Conservation (phyloP, 2,329 filamentous ascomycete species). For the Hansfordia pulvinata region DNA sequence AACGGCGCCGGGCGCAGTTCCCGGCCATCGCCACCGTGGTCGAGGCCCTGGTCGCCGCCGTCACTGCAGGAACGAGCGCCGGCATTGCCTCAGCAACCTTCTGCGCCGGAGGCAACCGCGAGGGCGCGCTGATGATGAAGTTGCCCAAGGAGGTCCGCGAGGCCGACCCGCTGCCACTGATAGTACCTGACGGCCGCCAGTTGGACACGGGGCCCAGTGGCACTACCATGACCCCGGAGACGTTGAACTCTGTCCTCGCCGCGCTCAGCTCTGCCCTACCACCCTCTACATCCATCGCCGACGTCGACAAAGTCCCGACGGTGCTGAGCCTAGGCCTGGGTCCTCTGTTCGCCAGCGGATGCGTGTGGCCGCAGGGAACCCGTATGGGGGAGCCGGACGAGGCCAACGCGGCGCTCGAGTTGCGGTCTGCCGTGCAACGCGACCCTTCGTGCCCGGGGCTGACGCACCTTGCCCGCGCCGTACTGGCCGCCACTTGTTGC, state of each 20-base stretch:
- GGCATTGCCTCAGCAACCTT: constrained; percentile 64
- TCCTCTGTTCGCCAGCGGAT: constrained; percentile 29
- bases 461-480: constrained; percentile 56
- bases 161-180: constrained; percentile 48
- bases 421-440: constrained; percentile 61
- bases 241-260: constrained; percentile 22
- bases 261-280: constrained; percentile 29
- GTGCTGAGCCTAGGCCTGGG: constrained; percentile 28
- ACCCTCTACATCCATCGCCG: too few relatives aligned
- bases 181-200: too few relatives aligned
- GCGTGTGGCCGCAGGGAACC: constrained; percentile 42
- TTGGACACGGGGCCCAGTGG: too few relatives aligned
- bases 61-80: too few relatives aligned
- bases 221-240: constrained; percentile 2
- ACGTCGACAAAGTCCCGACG: constrained; percentile 21
- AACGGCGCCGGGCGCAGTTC: constrained; percentile 66
- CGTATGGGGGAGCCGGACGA: constrained; percentile 32
- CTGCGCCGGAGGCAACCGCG: constrained; percentile 76
- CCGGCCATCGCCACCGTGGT: constrained; percentile 73
- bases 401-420: constrained; percentile 49
- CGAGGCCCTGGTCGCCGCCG: constrained; percentile 54
- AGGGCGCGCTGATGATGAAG: constrained; percentile 66
- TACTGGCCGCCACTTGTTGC: constrained; percentile 58
- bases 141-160: constrained; percentile 46
- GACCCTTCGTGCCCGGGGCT: constrained; percentile 58